Evolutionary conservation across 192 early-diverging fungal genomes (phyloP), one percentile per base, ranked within the genome.

Genomic region (Chytriomyces hyalinus): DNA sequence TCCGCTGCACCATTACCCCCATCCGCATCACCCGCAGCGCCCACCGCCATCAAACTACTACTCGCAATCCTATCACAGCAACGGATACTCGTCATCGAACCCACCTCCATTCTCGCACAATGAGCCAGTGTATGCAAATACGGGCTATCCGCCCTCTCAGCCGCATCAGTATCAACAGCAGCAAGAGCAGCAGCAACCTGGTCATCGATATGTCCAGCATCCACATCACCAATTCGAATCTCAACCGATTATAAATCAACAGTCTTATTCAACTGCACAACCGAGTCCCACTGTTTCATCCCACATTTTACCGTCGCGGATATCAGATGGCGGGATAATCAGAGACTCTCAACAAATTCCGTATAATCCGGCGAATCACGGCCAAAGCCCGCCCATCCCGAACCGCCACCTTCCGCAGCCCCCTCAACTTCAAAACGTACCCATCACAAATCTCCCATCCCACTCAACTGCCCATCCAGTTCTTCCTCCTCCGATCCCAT

Each of bases 91-190:
- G 36, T 36, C 36, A 2, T 36, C 36, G 36, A 36, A 36, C 2
- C 36, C 36, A 36, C 36, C 0, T 0, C 36, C 36, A 36, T 36
- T 36, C 36, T 36, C 36, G 36, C 36, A 36, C 36, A 36, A 36
- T 36, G 36, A 4, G 53, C 53, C 13, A 57, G 53, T 0, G 20
- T 57, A 13, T 59, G 49, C 20, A 62, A 36, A 61, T 9, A 48
- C 8, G 36, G 22, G 0, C 0, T 44, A 22, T 59, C 10, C 17
- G 9, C 51, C 17, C 24, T 28, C 51, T 20, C 69, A 71, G 22
- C 69, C 49, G 48, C 69, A 10, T 22, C 45, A n/a, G 49, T 51
- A 71, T 5, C 71, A 73, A 46, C 71, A 43, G 62, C 53, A 73
- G 8, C 71, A 61, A n/a, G n/a, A 73, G 44, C 68, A 57, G 2